These are phyloP conservation scores for Rosa multiflora DNA, from an alignment of 306 rosid species.

Conservation along the genomic window DNA sequence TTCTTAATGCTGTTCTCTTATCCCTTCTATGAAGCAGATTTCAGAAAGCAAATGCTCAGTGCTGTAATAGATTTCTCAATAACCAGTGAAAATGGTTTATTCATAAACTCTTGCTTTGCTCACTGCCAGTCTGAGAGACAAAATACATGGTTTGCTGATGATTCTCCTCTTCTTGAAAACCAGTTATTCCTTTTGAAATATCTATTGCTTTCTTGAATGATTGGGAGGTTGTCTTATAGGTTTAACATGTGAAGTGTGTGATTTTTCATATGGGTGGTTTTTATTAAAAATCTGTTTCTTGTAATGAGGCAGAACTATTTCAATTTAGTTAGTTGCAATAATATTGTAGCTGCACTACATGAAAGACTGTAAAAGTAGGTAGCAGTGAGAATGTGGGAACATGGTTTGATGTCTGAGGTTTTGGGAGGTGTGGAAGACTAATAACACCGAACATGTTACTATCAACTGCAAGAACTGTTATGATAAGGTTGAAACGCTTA, in stretches of 20 bases:
- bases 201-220: slow-evolving; percentile 15
- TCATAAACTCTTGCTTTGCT: slow-evolving; percentile 91
- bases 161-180: slow-evolving; percentile 60
- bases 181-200: slow-evolving; percentile 42
- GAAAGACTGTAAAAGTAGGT: neutral
- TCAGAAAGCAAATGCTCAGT: slow-evolving; percentile 70
- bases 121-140: slow-evolving; percentile 96
- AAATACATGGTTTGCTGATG: slow-evolving; percentile 85
- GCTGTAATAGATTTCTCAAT: slow-evolving; percentile 52
- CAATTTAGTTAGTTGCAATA: neutral
- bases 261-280: neutral
- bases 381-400: slow-evolving; percentile 1
- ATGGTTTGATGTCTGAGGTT: neutral
- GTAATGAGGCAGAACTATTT: neutral
- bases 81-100: slow-evolving; percentile 56
- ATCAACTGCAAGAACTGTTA: neutral
- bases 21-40: slow-evolving; percentile 51
- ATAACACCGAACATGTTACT: neutral
- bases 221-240: neutral
- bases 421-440: neutral
- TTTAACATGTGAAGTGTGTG: neutral
- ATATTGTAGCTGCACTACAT: neutral
- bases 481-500: neutral
- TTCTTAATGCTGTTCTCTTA: slow-evolving; percentile 4
- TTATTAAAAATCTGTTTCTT: neutral